Base-by-base conservation (phyloP, 2,329 filamentous ascomycete species). In the Aureobasidium musti region DNA sequence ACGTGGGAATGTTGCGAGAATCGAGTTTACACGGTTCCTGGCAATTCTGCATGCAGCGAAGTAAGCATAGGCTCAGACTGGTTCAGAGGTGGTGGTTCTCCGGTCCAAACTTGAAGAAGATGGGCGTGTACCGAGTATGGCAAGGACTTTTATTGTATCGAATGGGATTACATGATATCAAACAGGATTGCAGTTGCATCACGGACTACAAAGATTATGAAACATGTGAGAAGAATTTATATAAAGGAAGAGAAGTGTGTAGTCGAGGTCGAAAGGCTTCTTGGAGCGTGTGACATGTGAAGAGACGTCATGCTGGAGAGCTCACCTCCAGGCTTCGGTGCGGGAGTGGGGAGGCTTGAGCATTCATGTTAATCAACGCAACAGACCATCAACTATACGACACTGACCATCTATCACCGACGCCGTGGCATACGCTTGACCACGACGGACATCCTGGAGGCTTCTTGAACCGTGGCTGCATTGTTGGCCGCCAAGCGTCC, bases 1-100 rank as follows among this genome's bases (percentile, higher is more conserved):
- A 79, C 76, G 1, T 91, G 89, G 88, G 89, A 91, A 78, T 78
- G 77, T 47, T 57, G 64, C 7, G 64, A 59, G 35, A 66, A 66
- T 30, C 28, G 61, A 2, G 28, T 17, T 19, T 53, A 21, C 26
- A 41, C 28, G 13, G 39, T 64, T 2, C 23, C 35, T 19, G 26
- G 17, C 8, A 39, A 41, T n/a, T 53, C 47, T 17, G 61, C 61
- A 4, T 64, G 61, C 26, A 54, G 37, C 26, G 49, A 53, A 33
- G 5, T 21, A 6, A 35, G 19, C 26, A 1, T 49, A 1, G 61
- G 49, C 14, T 33, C 35, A 2, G 61, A 54, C 35, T 64, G 49
- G 47, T 64, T 64, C n/a, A 17, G 61, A 3, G 26, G 37, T 45
- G 61, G 61, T 30, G 61, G 61, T 11, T 13, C n/a, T 23, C 45